Evolutionary conservation across 345 rosid genomes (phyloP).

Genomic region (Carallia brachiata): DNA sequence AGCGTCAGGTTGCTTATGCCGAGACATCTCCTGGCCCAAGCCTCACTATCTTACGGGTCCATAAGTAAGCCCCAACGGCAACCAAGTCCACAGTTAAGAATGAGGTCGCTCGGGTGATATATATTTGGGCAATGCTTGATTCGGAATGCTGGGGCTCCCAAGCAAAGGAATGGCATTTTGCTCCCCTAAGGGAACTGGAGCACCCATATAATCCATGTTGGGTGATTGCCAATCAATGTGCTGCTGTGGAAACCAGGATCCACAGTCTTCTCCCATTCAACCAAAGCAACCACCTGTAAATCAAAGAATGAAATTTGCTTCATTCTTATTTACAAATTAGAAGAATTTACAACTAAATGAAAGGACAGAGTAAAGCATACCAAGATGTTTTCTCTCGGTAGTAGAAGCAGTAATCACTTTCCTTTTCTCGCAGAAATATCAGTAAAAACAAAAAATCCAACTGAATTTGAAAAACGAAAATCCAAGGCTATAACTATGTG

Average conservation of each 20-base stretch:
- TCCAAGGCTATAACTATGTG: slow-evolving; percentile 51
- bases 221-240: slow-evolving; percentile 39
- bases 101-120: slow-evolving; percentile 26
- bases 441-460: slow-evolving; percentile 47
- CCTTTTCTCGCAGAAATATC: slow-evolving; percentile 34
- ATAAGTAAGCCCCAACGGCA: too few relatives aligned
- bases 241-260: slow-evolving; percentile 50
- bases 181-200: slow-evolving; percentile 19
- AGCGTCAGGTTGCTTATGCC: too few relatives aligned
- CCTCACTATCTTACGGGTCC: too few relatives aligned
- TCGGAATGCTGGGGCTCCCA: slow-evolving; percentile 22
- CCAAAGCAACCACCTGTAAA: slow-evolving; percentile 43
- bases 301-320: not conserved
- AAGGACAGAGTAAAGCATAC: slow-evolving; percentile 19
- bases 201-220: slow-evolving; percentile 21
- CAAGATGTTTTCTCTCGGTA: slow-evolving; percentile 16
- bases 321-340: not conserved
- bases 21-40: too few relatives aligned
- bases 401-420: slow-evolving; percentile 27
- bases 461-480: slow-evolving; percentile 34
- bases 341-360: slow-evolving; percentile 1
- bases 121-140: slow-evolving; percentile 29
- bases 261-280: slow-evolving; percentile 59
- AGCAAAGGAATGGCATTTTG: slow-evolving; percentile 16
- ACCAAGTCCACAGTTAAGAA: not conserved